Conservation (phyloP, 352 stramenopile genomes). For the Ophiocytium majus region DNA sequence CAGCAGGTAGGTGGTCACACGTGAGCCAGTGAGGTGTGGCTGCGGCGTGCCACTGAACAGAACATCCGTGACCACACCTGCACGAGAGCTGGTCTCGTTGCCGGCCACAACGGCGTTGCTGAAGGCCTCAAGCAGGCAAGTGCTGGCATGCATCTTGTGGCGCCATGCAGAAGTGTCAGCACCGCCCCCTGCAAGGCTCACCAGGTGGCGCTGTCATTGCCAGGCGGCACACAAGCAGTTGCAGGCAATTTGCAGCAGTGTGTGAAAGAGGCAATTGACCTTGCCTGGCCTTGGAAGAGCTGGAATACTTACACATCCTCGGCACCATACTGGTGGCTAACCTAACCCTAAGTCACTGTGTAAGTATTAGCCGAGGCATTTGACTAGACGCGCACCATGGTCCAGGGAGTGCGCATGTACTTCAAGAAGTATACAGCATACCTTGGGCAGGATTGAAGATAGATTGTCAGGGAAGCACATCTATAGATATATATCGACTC, state of each 20-base stretch:
- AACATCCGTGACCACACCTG: background rate
- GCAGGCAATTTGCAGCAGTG: background rate
- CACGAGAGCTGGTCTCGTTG: background rate
- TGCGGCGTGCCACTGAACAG: background rate
- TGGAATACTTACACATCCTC: too few species aligned
- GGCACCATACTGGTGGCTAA: too few species aligned
- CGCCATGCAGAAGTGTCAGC: background rate
- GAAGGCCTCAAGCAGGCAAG: background rate
- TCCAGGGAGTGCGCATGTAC: too few species aligned
- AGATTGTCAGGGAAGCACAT: too few species aligned
- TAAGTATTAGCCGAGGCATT: too few species aligned
- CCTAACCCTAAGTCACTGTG: too few species aligned
- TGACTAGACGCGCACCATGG: too few species aligned
- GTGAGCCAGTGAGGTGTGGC: background rate
- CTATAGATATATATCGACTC: too few species aligned
- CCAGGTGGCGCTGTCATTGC: constrained; percentile 1
- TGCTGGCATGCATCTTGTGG: background rate
- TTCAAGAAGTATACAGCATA: too few species aligned
- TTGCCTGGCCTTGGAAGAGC: too few species aligned
- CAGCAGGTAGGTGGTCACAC: background rate
- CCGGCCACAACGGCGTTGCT: background rate
- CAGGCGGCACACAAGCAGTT: background rate
- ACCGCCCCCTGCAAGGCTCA: background rate
- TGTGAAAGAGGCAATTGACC: too few species aligned
- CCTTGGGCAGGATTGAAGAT: too few species aligned